phyloP scores from a whole-genome alignment of 257 asterid genomes.

The Catharanthus roseus region DNA sequence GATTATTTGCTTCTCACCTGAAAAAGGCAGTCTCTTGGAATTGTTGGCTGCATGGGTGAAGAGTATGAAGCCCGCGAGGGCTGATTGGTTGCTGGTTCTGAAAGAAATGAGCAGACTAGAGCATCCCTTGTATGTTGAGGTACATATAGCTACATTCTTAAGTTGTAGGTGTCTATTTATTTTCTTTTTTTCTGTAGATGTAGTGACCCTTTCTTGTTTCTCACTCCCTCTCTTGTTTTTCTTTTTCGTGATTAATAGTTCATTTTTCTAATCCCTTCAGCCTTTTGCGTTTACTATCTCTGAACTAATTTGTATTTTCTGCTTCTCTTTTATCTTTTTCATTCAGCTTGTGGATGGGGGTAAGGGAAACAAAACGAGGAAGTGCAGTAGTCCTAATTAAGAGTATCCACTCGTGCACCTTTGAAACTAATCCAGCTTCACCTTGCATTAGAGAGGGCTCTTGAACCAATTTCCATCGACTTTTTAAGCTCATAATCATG shows the following conservation, averaged over 20 bases:
- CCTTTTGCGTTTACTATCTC: not conserved
- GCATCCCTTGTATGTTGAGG: conserved; percentile 71
- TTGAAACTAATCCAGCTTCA: not conserved
- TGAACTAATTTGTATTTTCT: not conserved
- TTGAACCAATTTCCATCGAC: not conserved
- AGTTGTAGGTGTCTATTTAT: not conserved
- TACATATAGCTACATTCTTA: conserved; percentile 9
- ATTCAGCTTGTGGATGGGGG: not conserved
- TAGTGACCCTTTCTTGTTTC: not conserved
- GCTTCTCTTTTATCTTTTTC: not conserved
- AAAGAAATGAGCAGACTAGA: conserved; percentile 60
- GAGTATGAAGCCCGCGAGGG: conserved; percentile 69
- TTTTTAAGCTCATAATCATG: not conserved
- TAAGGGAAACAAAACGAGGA: not conserved
- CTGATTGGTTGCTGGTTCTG: conserved; percentile 81
- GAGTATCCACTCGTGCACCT: not conserved
- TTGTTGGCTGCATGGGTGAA: conserved; percentile 77
- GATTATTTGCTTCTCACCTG: conserved; percentile 52
- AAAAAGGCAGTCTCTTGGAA: conserved; percentile 41
- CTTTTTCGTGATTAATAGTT: not conserved
- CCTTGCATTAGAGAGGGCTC: not conserved
- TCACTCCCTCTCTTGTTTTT: not conserved
- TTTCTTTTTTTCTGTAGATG: not conserved
- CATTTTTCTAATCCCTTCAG: not conserved
- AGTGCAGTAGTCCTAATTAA: not conserved